phyloP scores from a whole-genome alignment of 306 rosid genomes.

The Ziziphus jujuba region DNA sequence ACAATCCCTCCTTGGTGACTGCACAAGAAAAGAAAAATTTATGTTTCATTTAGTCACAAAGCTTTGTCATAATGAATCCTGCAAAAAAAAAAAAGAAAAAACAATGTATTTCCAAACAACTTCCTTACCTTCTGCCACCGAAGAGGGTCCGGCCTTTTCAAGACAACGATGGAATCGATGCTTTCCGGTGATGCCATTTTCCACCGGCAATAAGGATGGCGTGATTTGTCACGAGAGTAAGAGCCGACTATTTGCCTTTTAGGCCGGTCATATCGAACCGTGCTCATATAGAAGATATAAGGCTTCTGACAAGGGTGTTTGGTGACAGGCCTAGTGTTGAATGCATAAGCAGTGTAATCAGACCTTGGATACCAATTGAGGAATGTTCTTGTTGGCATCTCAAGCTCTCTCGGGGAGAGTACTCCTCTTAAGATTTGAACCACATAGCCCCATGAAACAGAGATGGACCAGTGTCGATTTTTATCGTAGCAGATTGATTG shows the following conservation, averaged over 20 bases:
- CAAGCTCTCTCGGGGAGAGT: conserved; percentile 77
- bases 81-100: too few relatives aligned
- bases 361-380: conserved; percentile 79
- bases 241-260: conserved; percentile 39
- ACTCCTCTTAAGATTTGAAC: conserved; percentile 81
- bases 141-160: conserved; percentile 63
- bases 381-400: conserved; percentile 81
- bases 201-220: conserved; percentile 58
- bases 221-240: conserved; percentile 34
- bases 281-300: conserved; percentile 50
- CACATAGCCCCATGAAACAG: conserved; percentile 82
- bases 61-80: too few relatives aligned
- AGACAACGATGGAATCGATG: conserved; percentile 51
- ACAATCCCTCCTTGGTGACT: conserved; percentile 95
- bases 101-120: not conserved
- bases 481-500: conserved; percentile 90
- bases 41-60: not conserved
- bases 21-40: conserved; percentile 30
- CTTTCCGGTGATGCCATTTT: conserved; percentile 60
- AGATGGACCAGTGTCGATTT: conserved; percentile 66
- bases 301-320: conserved; percentile 85
- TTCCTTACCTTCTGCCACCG: conserved; percentile 77
- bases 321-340: conserved; percentile 85
- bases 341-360: conserved; percentile 81
- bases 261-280: conserved; percentile 35